Conservation (phyloP, 495 filamentous ascomycete genomes). For the Xylaria grammica region DNA sequence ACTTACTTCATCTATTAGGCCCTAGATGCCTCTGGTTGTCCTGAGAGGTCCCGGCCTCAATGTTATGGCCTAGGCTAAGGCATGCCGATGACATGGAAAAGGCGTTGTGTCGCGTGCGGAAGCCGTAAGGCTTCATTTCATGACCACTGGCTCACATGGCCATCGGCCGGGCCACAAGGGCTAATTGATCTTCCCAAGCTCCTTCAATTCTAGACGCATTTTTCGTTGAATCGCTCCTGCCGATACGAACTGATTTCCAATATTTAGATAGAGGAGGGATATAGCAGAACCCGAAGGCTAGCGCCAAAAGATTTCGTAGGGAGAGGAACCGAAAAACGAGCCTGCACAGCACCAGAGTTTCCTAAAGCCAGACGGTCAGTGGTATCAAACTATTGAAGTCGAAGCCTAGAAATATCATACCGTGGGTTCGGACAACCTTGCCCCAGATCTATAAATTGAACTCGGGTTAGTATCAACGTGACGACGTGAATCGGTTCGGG, state of each 20-base stretch:
- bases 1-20: not conserved
- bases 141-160: not conserved
- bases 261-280: constrained; percentile 72
- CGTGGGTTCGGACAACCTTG: constrained; percentile 90
- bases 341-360: constrained; percentile 91
- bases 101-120: not conserved
- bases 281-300: constrained; percentile 92
- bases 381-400: constrained; percentile 4
- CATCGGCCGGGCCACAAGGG: not conserved
- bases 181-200: not conserved
- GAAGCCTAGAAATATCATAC: constrained; percentile 53
- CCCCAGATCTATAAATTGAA: constrained; percentile 73
- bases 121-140: not conserved
- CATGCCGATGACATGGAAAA: not conserved
- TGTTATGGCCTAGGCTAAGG: not conserved
- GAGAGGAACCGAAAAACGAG: constrained; percentile 89
- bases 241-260: not conserved
- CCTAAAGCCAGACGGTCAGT: constrained; percentile 52
- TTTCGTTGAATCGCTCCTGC: not conserved
- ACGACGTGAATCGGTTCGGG: not conserved
- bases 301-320: constrained; percentile 93
- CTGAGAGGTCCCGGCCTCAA: not conserved
- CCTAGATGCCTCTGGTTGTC: not conserved
- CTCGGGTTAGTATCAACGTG: not conserved
- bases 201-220: not conserved